Conservation (phyloP, 2,329 filamentous ascomycete genomes). For the Colletotrichum viniferum region DNA sequence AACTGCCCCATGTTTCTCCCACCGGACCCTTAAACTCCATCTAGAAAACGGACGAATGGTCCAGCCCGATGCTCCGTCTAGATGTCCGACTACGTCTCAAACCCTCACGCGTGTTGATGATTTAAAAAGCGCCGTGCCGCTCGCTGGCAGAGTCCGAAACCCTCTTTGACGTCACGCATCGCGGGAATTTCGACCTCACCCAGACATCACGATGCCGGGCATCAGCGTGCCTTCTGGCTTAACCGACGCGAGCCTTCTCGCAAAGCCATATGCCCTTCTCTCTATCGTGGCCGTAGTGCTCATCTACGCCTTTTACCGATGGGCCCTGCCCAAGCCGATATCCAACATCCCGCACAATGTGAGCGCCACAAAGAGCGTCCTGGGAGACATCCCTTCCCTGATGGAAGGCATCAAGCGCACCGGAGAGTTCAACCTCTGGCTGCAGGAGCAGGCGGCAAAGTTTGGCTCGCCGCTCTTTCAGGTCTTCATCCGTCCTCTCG, state of each 20-base stretch:
- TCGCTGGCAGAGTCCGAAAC: not conserved
- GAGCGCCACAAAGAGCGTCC: conserved; percentile 33
- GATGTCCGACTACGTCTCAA: not conserved
- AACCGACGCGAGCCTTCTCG: not conserved
- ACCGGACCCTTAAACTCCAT: not conserved
- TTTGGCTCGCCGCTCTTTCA: conserved; percentile 49
- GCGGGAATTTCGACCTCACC: not conserved
- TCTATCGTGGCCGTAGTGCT: not conserved
- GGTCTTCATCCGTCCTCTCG: conserved; percentile 48
- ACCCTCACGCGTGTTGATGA: not conserved
- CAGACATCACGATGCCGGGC: not conserved
- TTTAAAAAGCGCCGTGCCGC: not conserved
- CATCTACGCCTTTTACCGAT: not conserved
- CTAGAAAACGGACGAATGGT: not conserved
- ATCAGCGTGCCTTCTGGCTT: not conserved
- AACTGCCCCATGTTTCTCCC: not conserved
- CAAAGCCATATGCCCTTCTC: not conserved
- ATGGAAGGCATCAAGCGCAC: conserved; percentile 35
- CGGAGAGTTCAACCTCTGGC: conserved; percentile 14
- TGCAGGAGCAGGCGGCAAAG: conserved; percentile 22
- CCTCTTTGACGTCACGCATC: not conserved
- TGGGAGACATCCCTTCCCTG: conserved; percentile 49
- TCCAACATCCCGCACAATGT: conserved; percentile 50
- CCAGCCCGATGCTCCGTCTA: not conserved
- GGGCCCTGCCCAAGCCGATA: conserved; percentile 44